phyloP scores from a whole-genome alignment of 371 early-diverging fungal species.

The Mortierella sp. region DNA sequence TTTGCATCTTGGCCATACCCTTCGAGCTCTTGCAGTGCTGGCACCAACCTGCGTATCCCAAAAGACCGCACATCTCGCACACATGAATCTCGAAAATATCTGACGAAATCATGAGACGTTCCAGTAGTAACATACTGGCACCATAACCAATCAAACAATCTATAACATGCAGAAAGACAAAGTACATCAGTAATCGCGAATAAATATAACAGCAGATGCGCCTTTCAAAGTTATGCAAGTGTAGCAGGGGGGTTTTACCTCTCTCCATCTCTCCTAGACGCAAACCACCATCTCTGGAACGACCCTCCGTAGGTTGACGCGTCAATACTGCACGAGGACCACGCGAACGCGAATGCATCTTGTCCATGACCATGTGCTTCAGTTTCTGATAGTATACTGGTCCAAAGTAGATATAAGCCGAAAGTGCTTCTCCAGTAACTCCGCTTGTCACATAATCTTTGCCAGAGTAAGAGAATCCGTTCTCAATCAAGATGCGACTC shows the following conservation, averaged over 20 bases:
- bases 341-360: conserved; percentile 98
- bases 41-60: conserved; percentile 97
- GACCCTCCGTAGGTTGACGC: conserved; percentile 99
- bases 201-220: not conserved
- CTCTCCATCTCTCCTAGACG: conserved; percentile 99
- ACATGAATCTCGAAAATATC: conserved; percentile 96
- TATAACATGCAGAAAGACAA: not conserved
- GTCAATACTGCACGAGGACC: conserved; percentile 97
- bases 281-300: conserved; percentile 98
- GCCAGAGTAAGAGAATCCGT: conserved; percentile 99
- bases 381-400: conserved; percentile 99
- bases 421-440: conserved; percentile 93
- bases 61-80: conserved; percentile 93
- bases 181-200: not conserved
- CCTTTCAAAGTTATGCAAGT: not conserved
- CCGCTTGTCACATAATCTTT: conserved; percentile 99
- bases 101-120: conserved; percentile 95
- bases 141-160: conserved; percentile 99
- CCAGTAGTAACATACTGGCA: conserved; percentile 92
- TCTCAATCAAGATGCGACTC: conserved; percentile 91
- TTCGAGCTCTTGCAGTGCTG: conserved; percentile 92
- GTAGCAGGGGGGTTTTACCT: conserved; percentile 16
- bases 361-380: conserved; percentile 99
- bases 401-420: conserved; percentile 98
- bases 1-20: conserved; percentile 90